These are phyloP conservation scores for Aspergillus sparsus DNA, from an alignment of 495 filamentous ascomycete species.

Conservation along the genomic window DNA sequence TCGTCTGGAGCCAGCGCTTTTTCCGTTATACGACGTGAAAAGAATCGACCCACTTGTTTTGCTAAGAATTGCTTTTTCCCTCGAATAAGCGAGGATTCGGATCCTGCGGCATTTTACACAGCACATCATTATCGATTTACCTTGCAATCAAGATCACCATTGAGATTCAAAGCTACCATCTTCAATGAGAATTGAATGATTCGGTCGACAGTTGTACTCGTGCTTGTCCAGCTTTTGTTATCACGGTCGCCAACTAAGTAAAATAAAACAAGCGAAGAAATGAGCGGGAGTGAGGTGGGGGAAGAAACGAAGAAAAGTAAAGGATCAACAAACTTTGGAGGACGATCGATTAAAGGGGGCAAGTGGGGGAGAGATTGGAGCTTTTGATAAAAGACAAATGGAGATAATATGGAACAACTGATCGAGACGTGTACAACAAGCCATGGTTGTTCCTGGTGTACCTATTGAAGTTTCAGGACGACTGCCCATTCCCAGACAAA, in stretches of 20 bases:
- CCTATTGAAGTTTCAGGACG: background rate
- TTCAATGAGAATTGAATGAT: background rate
- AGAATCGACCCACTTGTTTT: slow-evolving; percentile 6
- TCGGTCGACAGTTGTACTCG: background rate
- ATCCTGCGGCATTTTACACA: slow-evolving; percentile 14
- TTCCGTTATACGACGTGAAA: slow-evolving; percentile 2
- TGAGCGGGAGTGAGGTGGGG: no score
- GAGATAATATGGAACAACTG: background rate
- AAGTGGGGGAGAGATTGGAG: background rate
- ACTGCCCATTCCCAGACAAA: background rate
- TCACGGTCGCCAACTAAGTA: background rate
- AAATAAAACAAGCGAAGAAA: no score
- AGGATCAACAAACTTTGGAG: background rate
- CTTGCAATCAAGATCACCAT: slow-evolving; percentile 4
- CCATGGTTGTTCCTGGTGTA: background rate
- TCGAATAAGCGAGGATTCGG: slow-evolving; percentile 10
- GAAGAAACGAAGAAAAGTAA: background rate
- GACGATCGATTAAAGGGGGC: background rate
- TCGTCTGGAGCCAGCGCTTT: background rate
- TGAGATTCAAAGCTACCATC: slow-evolving; percentile 14
- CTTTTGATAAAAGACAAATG: background rate
- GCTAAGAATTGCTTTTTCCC: slow-evolving; percentile 9
- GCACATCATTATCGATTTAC: slow-evolving; percentile 6
- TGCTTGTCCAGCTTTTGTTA: background rate
- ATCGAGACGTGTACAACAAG: background rate